Conservation (phyloP, 176 grass and related monocot species). For the Paspalum vaginatum region DNA sequence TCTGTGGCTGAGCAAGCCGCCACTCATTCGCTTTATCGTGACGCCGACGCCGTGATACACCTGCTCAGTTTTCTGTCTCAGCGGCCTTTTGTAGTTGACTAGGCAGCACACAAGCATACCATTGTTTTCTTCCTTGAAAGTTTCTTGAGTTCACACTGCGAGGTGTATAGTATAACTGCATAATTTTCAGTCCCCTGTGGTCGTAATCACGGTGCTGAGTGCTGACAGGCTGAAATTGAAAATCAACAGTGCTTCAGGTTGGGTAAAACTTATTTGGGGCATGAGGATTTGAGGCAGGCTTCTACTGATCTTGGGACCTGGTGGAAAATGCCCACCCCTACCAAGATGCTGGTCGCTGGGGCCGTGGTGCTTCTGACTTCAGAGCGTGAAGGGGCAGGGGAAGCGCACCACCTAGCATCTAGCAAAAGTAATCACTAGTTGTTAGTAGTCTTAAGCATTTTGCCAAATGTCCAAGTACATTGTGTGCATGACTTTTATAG, state of each 20-base stretch:
- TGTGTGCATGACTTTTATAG: too few species aligned
- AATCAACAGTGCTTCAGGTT: not conserved
- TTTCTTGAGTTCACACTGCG: slow-evolving; percentile 7
- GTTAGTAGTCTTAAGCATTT: too few species aligned
- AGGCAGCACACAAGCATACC: not conserved
- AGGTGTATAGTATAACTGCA: not conserved
- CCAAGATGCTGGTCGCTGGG: not conserved
- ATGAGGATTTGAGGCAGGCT: not conserved
- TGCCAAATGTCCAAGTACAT: too few species aligned
- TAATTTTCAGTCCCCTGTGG: slow-evolving; percentile 11
- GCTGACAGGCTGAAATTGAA: not conserved
- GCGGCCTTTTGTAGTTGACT: not conserved
- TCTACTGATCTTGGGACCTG: too few species aligned
- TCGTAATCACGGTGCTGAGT: slow-evolving; percentile 19
- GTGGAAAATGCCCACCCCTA: not conserved
- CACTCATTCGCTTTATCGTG: slow-evolving; percentile 14
- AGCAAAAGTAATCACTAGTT: too few species aligned
- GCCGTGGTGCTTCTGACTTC: not conserved
- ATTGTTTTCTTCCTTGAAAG: slow-evolving; percentile 1
- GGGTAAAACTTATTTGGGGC: not conserved
- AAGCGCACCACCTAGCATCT: not conserved
- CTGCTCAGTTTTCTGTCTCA: slow-evolving; percentile 35
- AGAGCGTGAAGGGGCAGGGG: not conserved
- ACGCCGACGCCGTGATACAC: slow-evolving; percentile 6
- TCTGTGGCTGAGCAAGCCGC: slow-evolving; percentile 27